Evolutionary conservation across 768 basidiomycete species (phyloP).

Genomic region (Kwoniella botswanensis): DNA sequence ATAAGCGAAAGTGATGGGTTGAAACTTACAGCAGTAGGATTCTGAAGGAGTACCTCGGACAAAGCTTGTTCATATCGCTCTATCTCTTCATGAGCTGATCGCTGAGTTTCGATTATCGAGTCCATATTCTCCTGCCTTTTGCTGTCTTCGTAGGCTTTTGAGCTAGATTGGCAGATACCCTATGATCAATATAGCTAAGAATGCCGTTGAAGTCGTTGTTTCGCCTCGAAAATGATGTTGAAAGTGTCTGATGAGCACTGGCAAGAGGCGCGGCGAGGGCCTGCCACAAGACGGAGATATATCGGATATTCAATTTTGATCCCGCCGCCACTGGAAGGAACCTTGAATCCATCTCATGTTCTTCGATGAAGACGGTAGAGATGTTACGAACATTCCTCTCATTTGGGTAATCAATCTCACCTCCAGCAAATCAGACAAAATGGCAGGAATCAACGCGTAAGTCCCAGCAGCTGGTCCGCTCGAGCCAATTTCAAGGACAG

Average conservation of each 20-base stretch:
- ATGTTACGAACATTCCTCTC: no score
- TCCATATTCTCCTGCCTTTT: slow-evolving; percentile 67
- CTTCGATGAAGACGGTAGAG: no score
- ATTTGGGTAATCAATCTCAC: neutral
- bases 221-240: neutral
- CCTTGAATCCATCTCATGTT: no score
- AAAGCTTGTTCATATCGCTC: slow-evolving; percentile 89
- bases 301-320: slow-evolving; percentile 1
- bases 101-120: slow-evolving; percentile 89
- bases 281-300: slow-evolving; percentile 7
- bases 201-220: neutral
- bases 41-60: slow-evolving; percentile 74
- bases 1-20: neutral
- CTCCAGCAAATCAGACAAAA: slow-evolving; percentile 17
- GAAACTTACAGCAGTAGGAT: slow-evolving; percentile 55
- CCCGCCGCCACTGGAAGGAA: slow-evolving; percentile 1
- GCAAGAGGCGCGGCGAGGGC: neutral
- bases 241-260: neutral
- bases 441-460: slow-evolving; percentile 41
- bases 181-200: neutral
- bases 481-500: neutral
- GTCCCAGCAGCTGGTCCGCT: neutral
- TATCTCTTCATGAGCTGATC: slow-evolving; percentile 93
- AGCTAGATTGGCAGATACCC: neutral
- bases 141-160: neutral